Evolutionary conservation across 2,329 filamentous ascomycete genomes (phyloP), one percentile per base, ranked within the genome.

Genomic region (Colletotrichum shisoi): DNA sequence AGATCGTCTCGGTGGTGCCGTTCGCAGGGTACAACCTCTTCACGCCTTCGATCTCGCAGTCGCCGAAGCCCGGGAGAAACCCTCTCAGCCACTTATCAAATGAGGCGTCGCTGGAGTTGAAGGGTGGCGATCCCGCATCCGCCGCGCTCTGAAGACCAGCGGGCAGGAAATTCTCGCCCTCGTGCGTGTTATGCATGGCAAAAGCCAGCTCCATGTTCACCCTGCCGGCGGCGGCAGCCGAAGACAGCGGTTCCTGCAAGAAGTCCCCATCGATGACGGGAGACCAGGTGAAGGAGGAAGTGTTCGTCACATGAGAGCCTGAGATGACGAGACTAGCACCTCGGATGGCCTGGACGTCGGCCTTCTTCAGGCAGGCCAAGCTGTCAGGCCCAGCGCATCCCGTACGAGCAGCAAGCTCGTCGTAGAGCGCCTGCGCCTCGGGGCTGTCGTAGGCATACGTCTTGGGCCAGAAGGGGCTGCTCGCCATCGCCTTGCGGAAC

Each of bases 121-220:
- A 87, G 0, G 80, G 78, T 17, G 75, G 76, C 3, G 73, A 74
- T 2, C 77, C 76, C 0, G 73, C 71, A 7, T 75, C 74, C 0
- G 71, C 70, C 0, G 69, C 67, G 54, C 75, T 77, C 19, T 76
- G 72, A 1, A 89, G 76, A 0, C 82, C 83, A 0, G 81, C 73
- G 0, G 85, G 85, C 24, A 87, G 77, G 71, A 90, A 89, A 69
- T 85, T 87, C 73, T 89, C 83, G 24, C 87, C 87, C 74, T 89
- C 87, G 71, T 88, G 84, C 0, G 83, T 80, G 72, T 89, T 89
- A 73, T 88, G 89, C 79, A 83, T 84, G n/a, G 81, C 79, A 69
- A 83, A 84, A 0, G 82, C 80, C 9, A 76, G 73, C 2, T 83
- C 78, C 2, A 80, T 80, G 59, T 85, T 82, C 9, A 86, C 74